Evolutionary conservation across 164 flowering plant species (phyloP).

Genomic region (grape (Vitis vinifera)): ASM3070453v1 NC_081820.1:22884501-22885000

Average conservation of each 20-base stretch:
- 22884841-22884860: conserved; percentile 84
- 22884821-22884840: conserved; percentile 71
- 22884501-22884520: conserved; percentile 27
- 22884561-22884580: conserved; percentile 70
- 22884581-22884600: conserved; percentile 74
- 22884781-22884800: conserved; percentile 78
- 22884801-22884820: conserved; percentile 26
- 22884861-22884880: conserved; percentile 41
- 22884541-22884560: conserved; percentile 65
- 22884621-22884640: conserved; percentile 51
- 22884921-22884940: conserved; percentile 59
- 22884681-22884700: conserved; percentile 51
- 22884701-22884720: conserved; percentile 68
- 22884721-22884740: conserved; percentile 79
- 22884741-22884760: conserved; percentile 59
- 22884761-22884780: conserved; percentile 22
- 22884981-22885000: conserved; percentile 34
- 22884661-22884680: conserved; percentile 27
- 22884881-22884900: conserved; percentile 65
- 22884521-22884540: conserved; percentile 37
- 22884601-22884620: conserved; percentile 85
- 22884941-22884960: conserved; percentile 54
- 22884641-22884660: conserved; percentile 54
- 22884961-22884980: conserved; percentile 59
- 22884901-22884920: conserved; percentile 41